Evolutionary conservation across 345 rosid genomes (phyloP).

Genomic region (Isatis tinctoria): DNA sequence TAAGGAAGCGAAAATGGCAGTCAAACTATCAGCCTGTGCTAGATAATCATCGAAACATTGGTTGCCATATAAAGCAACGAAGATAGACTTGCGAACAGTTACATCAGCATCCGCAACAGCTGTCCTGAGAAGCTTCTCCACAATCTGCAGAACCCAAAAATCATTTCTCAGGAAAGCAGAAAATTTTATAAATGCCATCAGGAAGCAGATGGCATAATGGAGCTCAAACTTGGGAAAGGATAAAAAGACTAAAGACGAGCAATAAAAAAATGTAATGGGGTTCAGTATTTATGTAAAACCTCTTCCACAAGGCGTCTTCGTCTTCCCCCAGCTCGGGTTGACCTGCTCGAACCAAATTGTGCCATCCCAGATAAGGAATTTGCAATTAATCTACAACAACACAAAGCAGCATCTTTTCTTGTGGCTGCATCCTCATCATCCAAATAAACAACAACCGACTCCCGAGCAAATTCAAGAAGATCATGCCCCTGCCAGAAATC

Average conservation of each 20-base stretch:
- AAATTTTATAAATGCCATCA: constrained; percentile 17
- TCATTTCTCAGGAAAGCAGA: constrained; percentile 27
- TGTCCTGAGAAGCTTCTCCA: constrained; percentile 95
- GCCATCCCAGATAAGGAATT: constrained; percentile 63
- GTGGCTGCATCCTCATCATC: constrained; percentile 92
- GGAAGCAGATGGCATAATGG: background rate
- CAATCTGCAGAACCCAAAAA: constrained; percentile 63
- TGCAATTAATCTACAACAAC: constrained; percentile 86
- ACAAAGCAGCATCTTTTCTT: constrained; percentile 89
- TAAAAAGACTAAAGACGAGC: constrained; percentile 4
- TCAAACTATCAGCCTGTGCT: constrained; percentile 94
- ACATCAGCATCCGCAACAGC: constrained; percentile 99
- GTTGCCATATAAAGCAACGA: constrained; percentile 69
- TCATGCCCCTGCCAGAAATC: constrained; percentile 56
- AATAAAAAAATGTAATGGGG: constrained; percentile 6
- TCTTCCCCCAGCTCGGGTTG: constrained; percentile 75
- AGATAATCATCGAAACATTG: constrained; percentile 89
- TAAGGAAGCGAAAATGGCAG: constrained; percentile 96
- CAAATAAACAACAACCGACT: constrained; percentile 78
- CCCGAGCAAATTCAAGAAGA: constrained; percentile 92
- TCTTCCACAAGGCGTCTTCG: constrained; percentile 83
- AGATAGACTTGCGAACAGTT: constrained; percentile 86
- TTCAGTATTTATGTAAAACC: constrained; percentile 41
- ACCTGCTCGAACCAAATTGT: constrained; percentile 68
- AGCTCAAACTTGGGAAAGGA: constrained; percentile 10